Percentiles rank a stretch among this genome's conserved stretches.
phyloP scores from a whole-genome alignment of 208 protist genomes.

The Histomonas meleagridis region DNA sequence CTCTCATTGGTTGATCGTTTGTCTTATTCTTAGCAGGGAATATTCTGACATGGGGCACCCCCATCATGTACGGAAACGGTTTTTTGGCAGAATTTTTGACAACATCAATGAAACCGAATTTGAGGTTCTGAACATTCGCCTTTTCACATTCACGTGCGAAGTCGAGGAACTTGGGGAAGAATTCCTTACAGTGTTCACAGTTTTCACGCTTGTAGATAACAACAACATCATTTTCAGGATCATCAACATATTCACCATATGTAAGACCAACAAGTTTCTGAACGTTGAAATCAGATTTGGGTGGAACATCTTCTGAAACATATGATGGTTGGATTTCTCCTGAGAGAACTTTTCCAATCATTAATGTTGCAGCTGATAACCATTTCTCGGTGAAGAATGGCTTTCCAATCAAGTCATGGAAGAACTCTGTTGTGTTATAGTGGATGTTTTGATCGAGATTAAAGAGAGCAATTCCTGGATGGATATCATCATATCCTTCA shows the following conservation, averaged over 20 bases:
- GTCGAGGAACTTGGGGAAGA: background rate
- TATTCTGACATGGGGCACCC: background rate
- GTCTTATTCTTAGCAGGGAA: conserved; percentile 13
- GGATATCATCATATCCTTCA: background rate
- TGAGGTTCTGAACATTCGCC: background rate
- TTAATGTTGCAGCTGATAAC: background rate
- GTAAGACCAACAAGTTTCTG: background rate
- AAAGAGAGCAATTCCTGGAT: background rate
- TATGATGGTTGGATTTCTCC: background rate
- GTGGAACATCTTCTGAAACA: background rate
- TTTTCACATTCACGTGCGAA: background rate
- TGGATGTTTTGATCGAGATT: background rate
- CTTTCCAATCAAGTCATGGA: background rate
- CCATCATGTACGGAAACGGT: background rate
- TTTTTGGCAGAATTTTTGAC: background rate
- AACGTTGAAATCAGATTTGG: background rate
- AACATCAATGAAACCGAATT: conserved; percentile 23
- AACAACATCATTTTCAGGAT: conserved; percentile 25
- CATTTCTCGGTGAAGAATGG: background rate
- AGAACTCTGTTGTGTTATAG: background rate
- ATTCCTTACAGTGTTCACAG: background rate
- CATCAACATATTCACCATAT: background rate
- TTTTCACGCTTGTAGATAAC: background rate
- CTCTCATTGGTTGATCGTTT: background rate
- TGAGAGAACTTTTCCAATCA: background rate